Base-by-base conservation (phyloP, 352 stramenopile species). In the Phytophthora citricola region DNA sequence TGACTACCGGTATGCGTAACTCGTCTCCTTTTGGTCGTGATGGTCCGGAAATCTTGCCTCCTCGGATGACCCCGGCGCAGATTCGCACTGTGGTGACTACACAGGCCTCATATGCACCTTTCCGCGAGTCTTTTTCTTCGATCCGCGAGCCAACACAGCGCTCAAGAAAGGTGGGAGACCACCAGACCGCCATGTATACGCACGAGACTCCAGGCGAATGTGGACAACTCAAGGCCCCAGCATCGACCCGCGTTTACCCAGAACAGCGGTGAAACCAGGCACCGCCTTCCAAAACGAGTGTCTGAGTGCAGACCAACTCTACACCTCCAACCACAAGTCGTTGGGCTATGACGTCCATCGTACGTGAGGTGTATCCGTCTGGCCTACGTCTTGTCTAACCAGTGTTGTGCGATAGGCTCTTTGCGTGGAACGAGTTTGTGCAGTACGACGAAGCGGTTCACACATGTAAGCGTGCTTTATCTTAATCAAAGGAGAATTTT, bases 201-300 rank as follows among this genome's bases (percentile, higher is more conserved):
- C 63, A 5, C 79, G 79, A 3, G 79, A 88, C 8, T 87, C 83
- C 5, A 75, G 56, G 32, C 79, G 78, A 4, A 66, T 86, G 22
- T 92, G 83, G 83, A 81, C 66, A 15, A 59, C 75, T 5, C 73
- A 76, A 15, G 81, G 78, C 2, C 71, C 70, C 5, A 66, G 48
- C 2, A 88, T 91, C 62, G 76, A 81, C 49, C 50, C 68, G 11
- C 64, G 82, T 2, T 54, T 85, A 27, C 76, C 76, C n/a, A 89
- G 79, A 69, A 91, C 84, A 0, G 75, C 69, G 0, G 77, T 83
- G 15, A 71, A 76, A 29, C 80, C 80, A 2, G 84, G 84, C 15
- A 89, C 84, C 4, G 84, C 84, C 1, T 92, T 92, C 43, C 72
- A 68, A 32, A 90, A 90, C 71, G 71, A 87, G 22, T 85, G 76